phyloP scores from a whole-genome alignment of 805 yeast genomes.

The Saturnispora besseyi region DNA sequence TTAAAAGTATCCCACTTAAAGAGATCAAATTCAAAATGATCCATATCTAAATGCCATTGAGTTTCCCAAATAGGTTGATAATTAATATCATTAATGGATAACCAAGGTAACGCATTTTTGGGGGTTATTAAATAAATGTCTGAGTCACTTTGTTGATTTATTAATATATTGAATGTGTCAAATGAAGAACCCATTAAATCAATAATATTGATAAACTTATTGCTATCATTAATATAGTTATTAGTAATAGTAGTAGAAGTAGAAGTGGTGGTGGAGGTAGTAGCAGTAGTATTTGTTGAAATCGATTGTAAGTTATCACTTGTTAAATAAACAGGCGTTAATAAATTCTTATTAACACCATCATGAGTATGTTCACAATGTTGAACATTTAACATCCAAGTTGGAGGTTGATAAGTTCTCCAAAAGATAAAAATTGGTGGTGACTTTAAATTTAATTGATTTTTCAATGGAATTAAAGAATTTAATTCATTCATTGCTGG shows the following conservation, averaged over 20 bases:
- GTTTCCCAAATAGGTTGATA: constrained; percentile 28
- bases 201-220: constrained; percentile 19
- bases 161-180: constrained; percentile 15
- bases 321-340: constrained; percentile 1
- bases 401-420: constrained; percentile 91
- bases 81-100: not conserved
- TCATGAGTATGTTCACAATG: not conserved
- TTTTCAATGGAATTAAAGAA: constrained; percentile 14
- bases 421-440: constrained; percentile 61
- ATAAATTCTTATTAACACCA: constrained; percentile 2
- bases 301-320: not conserved
- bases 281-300: not conserved
- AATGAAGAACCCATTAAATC: constrained; percentile 40
- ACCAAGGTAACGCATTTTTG: constrained; percentile 18
- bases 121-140: constrained; percentile 23
- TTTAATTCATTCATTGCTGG: constrained; percentile 45
- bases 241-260: no score
- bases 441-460: not conserved
- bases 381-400: constrained; percentile 48
- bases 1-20: constrained; percentile 32
- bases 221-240: no score
- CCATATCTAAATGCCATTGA: constrained; percentile 55
- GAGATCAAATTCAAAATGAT: constrained; percentile 53
- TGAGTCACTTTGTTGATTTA: not conserved
- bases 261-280: no score